Conservation (phyloP, 2,329 filamentous ascomycete species). For the Exserohilum rostratum region DNA sequence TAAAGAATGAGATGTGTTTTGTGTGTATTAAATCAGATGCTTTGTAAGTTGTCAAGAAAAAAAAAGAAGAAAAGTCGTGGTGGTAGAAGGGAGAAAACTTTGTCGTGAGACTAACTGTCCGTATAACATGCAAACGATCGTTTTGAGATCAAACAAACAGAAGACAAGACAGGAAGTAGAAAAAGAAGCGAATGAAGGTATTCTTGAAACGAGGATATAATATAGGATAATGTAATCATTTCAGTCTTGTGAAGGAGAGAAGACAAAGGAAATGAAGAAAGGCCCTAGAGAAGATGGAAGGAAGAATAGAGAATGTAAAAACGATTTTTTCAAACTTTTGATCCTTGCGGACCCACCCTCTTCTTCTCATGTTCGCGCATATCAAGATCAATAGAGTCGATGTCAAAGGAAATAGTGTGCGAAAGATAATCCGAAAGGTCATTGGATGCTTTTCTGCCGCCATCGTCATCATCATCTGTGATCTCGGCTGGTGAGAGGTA, state of each 20-base stretch:
- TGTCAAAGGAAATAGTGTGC: slow-evolving; percentile 22
- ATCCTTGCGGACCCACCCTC: slow-evolving; percentile 13
- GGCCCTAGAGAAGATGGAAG: not conserved
- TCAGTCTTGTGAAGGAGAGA: not conserved
- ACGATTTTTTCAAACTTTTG: slow-evolving; percentile 13
- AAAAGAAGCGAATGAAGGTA: not conserved
- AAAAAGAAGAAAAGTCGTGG: not conserved
- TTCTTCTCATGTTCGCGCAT: slow-evolving; percentile 9
- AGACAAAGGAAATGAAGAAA: not conserved
- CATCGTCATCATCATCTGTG: slow-evolving; percentile 7
- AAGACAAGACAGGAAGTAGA: not conserved
- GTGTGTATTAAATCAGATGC: not conserved
- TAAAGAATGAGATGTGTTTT: not conserved
- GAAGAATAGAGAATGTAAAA: not conserved
- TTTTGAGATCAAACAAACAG: not conserved
- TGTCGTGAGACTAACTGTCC: not conserved
- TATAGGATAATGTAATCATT: not conserved
- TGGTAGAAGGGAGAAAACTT: not conserved
- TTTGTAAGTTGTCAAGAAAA: not conserved
- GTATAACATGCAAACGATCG: not conserved
- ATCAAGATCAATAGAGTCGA: slow-evolving; percentile 4
- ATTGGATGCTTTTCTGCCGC: slow-evolving; percentile 1
- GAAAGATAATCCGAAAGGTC: slow-evolving; percentile 19
- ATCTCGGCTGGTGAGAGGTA: slow-evolving; percentile 8
- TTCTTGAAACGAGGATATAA: not conserved